A percentile compares a stretch with the other conserved stretches of the same genome.
phyloP scores from a whole-genome alignment of 495 filamentous ascomycete species.

The Aspergillus sclerotiicarbonarius region DNA sequence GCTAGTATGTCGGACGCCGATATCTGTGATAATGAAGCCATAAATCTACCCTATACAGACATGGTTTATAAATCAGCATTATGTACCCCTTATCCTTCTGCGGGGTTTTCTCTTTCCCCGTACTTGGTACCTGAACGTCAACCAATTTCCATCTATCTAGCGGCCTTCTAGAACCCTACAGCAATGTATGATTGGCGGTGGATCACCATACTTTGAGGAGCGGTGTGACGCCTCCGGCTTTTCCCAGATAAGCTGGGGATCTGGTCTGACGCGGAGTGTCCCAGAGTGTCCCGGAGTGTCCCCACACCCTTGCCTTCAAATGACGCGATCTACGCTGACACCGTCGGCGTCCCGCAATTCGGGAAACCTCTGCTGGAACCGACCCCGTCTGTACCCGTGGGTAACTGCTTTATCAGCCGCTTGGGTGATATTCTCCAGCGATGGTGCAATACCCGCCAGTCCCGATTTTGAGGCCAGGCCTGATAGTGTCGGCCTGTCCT shows the following conservation, averaged over 20 bases:
- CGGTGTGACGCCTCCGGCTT: background rate
- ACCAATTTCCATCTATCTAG: background rate
- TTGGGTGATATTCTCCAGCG: slow-evolving; percentile 28
- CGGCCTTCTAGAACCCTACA: background rate
- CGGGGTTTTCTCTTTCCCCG: background rate
- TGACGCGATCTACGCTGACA: slow-evolving; percentile 2
- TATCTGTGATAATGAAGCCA: too few relatives aligned
- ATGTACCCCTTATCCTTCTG: too few relatives aligned
- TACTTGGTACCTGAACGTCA: background rate
- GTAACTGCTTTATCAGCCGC: slow-evolving; percentile 1
- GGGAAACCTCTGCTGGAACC: slow-evolving; percentile 4
- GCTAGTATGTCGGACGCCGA: too few relatives aligned
- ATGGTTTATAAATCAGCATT: too few relatives aligned
- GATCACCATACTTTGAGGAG: background rate
- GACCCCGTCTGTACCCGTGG: background rate
- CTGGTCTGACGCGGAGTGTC: background rate
- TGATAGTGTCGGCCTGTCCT: background rate
- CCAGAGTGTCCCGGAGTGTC: background rate
- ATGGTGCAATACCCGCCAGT: slow-evolving; percentile 33
- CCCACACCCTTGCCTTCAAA: background rate
- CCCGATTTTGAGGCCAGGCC: slow-evolving; percentile 11
- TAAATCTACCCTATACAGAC: too few relatives aligned
- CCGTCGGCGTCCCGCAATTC: slow-evolving; percentile 3
- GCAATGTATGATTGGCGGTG: background rate
- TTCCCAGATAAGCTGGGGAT: background rate